These are phyloP conservation scores for Aegilops longissima DNA, from an alignment of 176 grass and related monocot genomes.

Conservation along the genomic window DNA sequence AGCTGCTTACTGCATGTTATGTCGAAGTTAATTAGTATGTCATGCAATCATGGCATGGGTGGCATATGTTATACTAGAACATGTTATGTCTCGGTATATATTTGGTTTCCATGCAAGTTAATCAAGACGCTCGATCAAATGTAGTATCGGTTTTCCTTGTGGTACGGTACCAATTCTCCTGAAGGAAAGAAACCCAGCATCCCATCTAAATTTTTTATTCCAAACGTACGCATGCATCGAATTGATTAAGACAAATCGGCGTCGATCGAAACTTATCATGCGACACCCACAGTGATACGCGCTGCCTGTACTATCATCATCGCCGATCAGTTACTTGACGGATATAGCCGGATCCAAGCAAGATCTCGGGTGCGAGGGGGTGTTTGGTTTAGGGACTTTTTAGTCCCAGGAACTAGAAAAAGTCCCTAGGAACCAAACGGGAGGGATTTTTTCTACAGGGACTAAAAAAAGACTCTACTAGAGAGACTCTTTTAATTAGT, in stretches of 20 bases:
- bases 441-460: too few species aligned
- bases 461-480: too few species aligned
- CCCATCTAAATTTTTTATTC: background rate
- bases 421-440: too few species aligned
- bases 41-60: background rate
- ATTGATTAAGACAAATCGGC: background rate
- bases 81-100: background rate
- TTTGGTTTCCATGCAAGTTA: too few species aligned
- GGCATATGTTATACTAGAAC: background rate
- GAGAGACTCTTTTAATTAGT: too few species aligned
- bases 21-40: background rate
- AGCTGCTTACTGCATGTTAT: background rate
- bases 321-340: background rate
- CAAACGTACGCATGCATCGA: background rate
- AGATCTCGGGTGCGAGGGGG: constrained; percentile 6
- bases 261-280: background rate
- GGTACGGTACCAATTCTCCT: too few species aligned
- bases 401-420: too few species aligned
- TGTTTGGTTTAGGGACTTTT: too few species aligned
- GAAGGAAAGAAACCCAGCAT: too few species aligned
- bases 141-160: too few species aligned
- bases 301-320: background rate
- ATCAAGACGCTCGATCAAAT: too few species aligned
- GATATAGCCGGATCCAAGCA: constrained; percentile 10
- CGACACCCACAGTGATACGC: background rate